Evolutionary conservation across 257 asterid genomes (phyloP).

Genomic region (Plantago ovata): DNA sequence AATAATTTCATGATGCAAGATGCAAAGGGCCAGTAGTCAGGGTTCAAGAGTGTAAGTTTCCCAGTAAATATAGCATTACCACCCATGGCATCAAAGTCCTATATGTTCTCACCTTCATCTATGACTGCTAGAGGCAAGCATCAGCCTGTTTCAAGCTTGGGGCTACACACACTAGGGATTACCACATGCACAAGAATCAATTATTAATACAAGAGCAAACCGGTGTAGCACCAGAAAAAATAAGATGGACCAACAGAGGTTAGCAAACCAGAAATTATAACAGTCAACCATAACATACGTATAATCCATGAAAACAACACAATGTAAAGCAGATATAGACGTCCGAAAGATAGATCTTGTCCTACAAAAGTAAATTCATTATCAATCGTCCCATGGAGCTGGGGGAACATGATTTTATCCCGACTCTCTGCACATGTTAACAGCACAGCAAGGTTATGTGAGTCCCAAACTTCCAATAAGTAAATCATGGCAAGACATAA

Average conservation of each 20-base stretch:
- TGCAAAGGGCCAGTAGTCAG: no score
- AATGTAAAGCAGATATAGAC: slow-evolving; percentile 35
- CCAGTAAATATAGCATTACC: slow-evolving; percentile 21
- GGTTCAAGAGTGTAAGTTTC: no score
- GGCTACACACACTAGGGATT: slow-evolving; percentile 32
- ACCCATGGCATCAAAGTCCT: slow-evolving; percentile 39
- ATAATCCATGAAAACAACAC: slow-evolving; percentile 28
- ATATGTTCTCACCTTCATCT: slow-evolving; percentile 38
- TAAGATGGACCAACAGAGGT: slow-evolving; percentile 33
- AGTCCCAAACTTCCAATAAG: slow-evolving; percentile 98
- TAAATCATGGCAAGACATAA: slow-evolving; percentile 80
- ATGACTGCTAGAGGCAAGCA: slow-evolving; percentile 38
- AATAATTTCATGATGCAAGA: no score
- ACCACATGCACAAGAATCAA: slow-evolving; percentile 17
- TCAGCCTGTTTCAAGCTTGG: slow-evolving; percentile 35
- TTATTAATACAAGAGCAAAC: slow-evolving; percentile 13
- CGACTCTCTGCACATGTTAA: slow-evolving; percentile 88
- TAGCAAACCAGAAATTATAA: slow-evolving; percentile 31
- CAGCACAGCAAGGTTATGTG: slow-evolving; percentile 95
- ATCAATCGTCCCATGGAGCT: slow-evolving; percentile 31
- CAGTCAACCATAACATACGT: slow-evolving; percentile 26
- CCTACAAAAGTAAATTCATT: slow-evolving; percentile 46
- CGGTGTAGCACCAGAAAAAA: slow-evolving; percentile 21
- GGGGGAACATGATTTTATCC: slow-evolving; percentile 31
- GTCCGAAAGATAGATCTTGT: slow-evolving; percentile 36